phyloP scores from a whole-genome alignment of 2,329 filamentous ascomycete species.

The Ampelomyces quisqualis region DNA sequence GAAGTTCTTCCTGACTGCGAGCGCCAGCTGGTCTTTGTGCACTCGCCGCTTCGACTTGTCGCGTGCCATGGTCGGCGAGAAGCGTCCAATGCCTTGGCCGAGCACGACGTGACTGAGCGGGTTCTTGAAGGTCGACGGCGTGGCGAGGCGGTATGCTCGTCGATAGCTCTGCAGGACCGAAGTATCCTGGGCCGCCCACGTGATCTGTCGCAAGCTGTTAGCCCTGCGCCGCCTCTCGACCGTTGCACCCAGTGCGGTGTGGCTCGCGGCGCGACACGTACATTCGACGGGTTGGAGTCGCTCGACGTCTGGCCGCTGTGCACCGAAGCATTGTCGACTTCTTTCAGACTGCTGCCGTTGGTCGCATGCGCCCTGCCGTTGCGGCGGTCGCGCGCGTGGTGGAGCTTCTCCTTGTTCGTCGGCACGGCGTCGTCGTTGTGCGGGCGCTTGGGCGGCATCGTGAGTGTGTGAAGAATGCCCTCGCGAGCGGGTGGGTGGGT shows the following conservation, averaged over 20 bases:
- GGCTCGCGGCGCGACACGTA: conserved; percentile 24
- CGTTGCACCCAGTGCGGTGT: background rate
- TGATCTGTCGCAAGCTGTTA: conserved; percentile 46
- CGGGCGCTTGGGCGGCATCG: conserved; percentile 46
- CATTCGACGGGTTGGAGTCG: conserved; percentile 37
- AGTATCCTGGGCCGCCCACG: conserved; percentile 69
- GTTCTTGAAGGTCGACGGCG: conserved; percentile 66
- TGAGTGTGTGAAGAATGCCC: too few relatives aligned
- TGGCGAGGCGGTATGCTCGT: conserved; percentile 69
- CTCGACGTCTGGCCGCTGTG: conserved; percentile 37
- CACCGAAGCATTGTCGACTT: conserved; percentile 42
- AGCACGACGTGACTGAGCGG: conserved; percentile 53
- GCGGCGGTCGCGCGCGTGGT: conserved; percentile 43
- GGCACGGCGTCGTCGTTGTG: conserved; percentile 45
- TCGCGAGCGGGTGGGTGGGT: too few relatives aligned
- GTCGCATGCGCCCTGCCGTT: conserved; percentile 27
- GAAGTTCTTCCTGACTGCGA: conserved; percentile 77
- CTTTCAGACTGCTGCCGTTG: conserved; percentile 42
- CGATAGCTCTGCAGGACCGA: conserved; percentile 73
- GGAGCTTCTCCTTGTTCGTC: conserved; percentile 48
- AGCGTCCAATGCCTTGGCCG: conserved; percentile 63
- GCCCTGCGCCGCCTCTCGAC: conserved; percentile 1
- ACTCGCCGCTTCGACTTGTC: conserved; percentile 65
- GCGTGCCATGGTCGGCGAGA: conserved; percentile 74
- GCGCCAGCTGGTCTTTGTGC: conserved; percentile 70